Percentiles rank a stretch among this genome's conserved stretches.
Evolutionary conservation across 2,329 filamentous ascomycete genomes (phyloP).

Genomic region (Ophiostoma fasciatum): DNA sequence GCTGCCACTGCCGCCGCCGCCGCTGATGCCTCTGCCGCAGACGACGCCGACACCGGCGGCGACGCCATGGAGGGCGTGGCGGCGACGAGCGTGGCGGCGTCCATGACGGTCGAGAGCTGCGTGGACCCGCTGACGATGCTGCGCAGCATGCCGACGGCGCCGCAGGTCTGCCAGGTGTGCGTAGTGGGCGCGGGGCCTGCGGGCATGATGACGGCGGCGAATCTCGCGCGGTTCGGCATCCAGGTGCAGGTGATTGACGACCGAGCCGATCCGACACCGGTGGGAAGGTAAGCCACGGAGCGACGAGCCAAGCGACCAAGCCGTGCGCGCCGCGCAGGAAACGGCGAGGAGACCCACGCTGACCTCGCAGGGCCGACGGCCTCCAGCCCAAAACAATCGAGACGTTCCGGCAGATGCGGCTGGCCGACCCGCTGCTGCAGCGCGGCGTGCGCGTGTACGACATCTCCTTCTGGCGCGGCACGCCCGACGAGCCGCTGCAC

Average conservation of each 20-base stretch:
- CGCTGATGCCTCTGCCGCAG: too few relatives aligned
- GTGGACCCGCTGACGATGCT: slow-evolving; percentile 33
- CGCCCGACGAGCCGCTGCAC: slow-evolving; percentile 34
- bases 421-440: slow-evolving; percentile 49
- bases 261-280: slow-evolving; percentile 38
- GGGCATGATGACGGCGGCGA: slow-evolving; percentile 31
- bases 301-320: too few relatives aligned
- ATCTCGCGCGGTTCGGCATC: slow-evolving; percentile 43
- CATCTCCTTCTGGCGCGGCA: slow-evolving; percentile 55
- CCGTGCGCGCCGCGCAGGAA: too few relatives aligned
- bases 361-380: slow-evolving; percentile 41
- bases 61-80: slow-evolving; percentile 16
- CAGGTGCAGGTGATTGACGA: slow-evolving; percentile 43
- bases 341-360: too few relatives aligned
- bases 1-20: too few relatives aligned
- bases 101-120: slow-evolving; percentile 18
- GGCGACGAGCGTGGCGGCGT: slow-evolving; percentile 16
- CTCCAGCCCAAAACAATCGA: slow-evolving; percentile 67
- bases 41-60: slow-evolving; percentile 16
- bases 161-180: slow-evolving; percentile 20
- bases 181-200: slow-evolving; percentile 42
- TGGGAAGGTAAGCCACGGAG: too few relatives aligned
- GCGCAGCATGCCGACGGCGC: slow-evolving; percentile 20
- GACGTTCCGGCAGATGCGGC: slow-evolving; percentile 55
- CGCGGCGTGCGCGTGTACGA: slow-evolving; percentile 57